Evolutionary conservation across 352 stramenopile genomes (phyloP), one percentile per base, ranked within the genome.

Genomic region (Phytopythium vexans): DNA sequence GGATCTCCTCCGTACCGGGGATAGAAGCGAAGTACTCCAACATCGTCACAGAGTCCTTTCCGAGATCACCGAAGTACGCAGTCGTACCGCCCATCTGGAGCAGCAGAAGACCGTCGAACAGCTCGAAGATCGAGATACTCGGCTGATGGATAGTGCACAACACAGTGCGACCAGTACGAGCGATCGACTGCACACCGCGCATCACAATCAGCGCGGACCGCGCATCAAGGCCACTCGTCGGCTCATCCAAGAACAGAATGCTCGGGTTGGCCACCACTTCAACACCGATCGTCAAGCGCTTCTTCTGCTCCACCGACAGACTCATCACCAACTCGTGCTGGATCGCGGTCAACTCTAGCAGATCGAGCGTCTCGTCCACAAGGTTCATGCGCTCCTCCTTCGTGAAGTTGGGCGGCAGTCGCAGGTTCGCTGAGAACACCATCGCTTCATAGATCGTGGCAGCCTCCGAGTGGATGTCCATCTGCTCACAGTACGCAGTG

Each of bases 241-340:
- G 91, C 62, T 97, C 94, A 57, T 98, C 92, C 21, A 98, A 58
- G 62, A 99, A 97, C 44, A 99, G 53, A 40, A 98, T 70, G 60
- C 92, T 92, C n/a, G 94, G 94, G 65, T 97, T 97, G 4, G 86
- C 60, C 9, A 96, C 92, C 33, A 98, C 73, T 65, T 98, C 89
- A 3, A 96, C 79, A 41, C 79, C 94, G 53, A n/a, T n/a, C n/a
- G n/a, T n/a, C n/a, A n/a, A n/a, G n/a, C n/a, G n/a, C n/a, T n/a
- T n/a, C n/a, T n/a, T n/a, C n/a, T n/a, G n/a, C n/a, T n/a, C n/a
- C n/a, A n/a, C n/a, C n/a, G n/a, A n/a, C n/a, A n/a, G n/a, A n/a
- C n/a, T n/a, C n/a, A n/a, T n/a, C n/a, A n/a, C n/a, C n/a, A n/a
- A n/a, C n/a, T n/a, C n/a, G n/a, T n/a, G n/a, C n/a, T n/a, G n/a